phyloP scores from a whole-genome alignment of 163 green algal species.

The Prototheca wickerhamii region DNA sequence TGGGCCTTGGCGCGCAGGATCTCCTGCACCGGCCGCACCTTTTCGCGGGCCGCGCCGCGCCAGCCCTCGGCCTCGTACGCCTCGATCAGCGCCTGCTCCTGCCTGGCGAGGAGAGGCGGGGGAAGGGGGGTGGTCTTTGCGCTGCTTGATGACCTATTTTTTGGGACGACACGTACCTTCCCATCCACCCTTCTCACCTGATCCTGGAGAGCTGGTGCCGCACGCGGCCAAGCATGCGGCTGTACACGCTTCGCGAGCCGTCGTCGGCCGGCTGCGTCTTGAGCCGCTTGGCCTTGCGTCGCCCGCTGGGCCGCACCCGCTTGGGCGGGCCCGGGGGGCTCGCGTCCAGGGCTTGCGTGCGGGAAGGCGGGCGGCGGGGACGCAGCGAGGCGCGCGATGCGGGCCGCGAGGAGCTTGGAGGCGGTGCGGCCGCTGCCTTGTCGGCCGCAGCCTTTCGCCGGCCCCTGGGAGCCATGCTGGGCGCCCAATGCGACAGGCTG shows the following conservation, averaged over 20 bases:
- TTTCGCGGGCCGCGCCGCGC: constrained; percentile 46
- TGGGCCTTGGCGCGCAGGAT: constrained; percentile 39
- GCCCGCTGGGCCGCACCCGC: background rate
- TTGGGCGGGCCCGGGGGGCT: no score
- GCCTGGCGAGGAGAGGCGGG: constrained; percentile 10
- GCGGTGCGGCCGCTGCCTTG: no score
- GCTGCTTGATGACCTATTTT: background rate
- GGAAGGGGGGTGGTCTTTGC: background rate
- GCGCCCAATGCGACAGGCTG: no score
- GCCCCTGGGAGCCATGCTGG: no score
- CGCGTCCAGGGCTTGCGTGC: no score
- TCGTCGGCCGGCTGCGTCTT: background rate
- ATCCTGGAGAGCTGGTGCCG: constrained; percentile 32
- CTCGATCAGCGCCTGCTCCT: constrained; percentile 57
- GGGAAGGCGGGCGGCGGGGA: no score
- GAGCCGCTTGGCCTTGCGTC: background rate
- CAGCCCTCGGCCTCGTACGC: constrained; percentile 64
- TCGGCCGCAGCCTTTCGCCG: no score
- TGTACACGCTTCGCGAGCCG: constrained; percentile 15
- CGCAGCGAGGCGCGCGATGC: no score
- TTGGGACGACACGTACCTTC: background rate
- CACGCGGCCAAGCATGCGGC: constrained; percentile 22
- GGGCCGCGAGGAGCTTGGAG: no score
- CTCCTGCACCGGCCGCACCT: constrained; percentile 47
- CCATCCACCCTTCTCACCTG: background rate